phyloP scores from a whole-genome alignment of 2,329 filamentous ascomycete genomes.

The Fusarium oxysporum region DNA sequence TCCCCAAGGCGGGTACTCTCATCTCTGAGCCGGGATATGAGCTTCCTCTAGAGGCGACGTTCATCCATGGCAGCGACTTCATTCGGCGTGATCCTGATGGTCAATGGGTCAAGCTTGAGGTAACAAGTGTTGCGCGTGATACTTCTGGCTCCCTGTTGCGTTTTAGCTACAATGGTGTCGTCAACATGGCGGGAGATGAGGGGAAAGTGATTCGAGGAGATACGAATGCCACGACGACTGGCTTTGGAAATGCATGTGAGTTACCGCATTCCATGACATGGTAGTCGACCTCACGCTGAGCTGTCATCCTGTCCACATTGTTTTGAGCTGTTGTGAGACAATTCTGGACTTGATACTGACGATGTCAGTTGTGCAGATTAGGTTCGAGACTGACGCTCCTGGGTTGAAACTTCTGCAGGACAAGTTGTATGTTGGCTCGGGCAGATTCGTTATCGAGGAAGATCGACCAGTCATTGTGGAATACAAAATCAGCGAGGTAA shows the following conservation, averaged over 20 bases:
- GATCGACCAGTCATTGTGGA: conserved; percentile 52
- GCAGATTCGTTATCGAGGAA: conserved; percentile 54
- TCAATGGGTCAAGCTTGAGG: conserved; percentile 53
- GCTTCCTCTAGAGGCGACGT: conserved; percentile 51
- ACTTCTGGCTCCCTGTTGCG: conserved; percentile 49
- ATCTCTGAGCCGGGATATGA: conserved; percentile 52
- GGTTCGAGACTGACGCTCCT: conserved; percentile 53
- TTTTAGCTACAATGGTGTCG: conserved; percentile 54
- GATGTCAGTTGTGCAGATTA: conserved; percentile 51
- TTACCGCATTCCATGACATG: background rate
- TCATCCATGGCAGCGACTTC: conserved; percentile 55
- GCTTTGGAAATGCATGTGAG: conserved; percentile 55
- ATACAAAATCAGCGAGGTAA: conserved; percentile 58
- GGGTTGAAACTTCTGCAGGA: conserved; percentile 51
- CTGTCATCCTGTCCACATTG: background rate
- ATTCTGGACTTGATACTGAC: background rate
- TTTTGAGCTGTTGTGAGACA: background rate
- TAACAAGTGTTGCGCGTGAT: conserved; percentile 51
- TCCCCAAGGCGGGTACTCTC: conserved; percentile 48
- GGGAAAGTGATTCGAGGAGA: conserved; percentile 50
- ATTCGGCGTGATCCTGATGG: conserved; percentile 54
- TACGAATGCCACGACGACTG: conserved; percentile 52
- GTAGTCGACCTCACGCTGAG: background rate
- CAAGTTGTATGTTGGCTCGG: conserved; percentile 56
- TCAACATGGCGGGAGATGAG: conserved; percentile 50